Evolutionary conservation across 495 filamentous ascomycete species (phyloP), one percentile per base, ranked within the genome.

Genomic region (Lasiosphaeria hispida): DNA sequence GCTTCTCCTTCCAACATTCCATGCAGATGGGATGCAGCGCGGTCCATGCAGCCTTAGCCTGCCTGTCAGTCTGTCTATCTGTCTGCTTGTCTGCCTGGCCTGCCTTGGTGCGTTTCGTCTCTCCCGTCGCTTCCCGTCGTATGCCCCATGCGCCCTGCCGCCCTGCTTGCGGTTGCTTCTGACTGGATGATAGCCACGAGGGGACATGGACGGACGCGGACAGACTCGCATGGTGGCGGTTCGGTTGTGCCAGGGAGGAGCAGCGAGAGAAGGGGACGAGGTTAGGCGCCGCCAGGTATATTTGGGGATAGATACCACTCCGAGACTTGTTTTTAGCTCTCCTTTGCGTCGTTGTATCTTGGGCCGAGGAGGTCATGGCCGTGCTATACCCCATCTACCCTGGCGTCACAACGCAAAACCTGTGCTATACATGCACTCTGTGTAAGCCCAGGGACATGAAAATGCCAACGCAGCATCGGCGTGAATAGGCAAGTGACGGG

Each of bases 1-100:
- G n/a, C 36, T 47, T 17, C 43, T 23, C 43, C 43, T 47, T 47
- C 43, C 43, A 23, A n/a, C 23, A 19, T 49, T 49, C 47, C 47
- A 49, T 49, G 47, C 47, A 49, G 47, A 19, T 9, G 3, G 47
- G 23, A 8, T 37, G 47, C 47, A 49, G 19, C 10, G 10, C 10
- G 47, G 23, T n/a, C 45, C 23, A 13, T 48, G 45, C 47, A 36
- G 23, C 47, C 47, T 49, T 49, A 14, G 47, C 33, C 47, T 36
- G 23, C 14, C 23, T 34, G 13, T 30, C 23, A 30, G 23, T 10
- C 9, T 14, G n/a, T 15, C 2, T 47, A 47, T 19, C 43, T 47
- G n/a, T 4, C 43, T 15, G n/a, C 17, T 13, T 47, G 10, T 37
- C 47, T 47, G 10, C 15, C 47, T 49, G 43, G 9, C 43, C 15